These are phyloP conservation scores for Mucor irregularis DNA, from an alignment of 371 early-diverging fungal species.

Conservation along the genomic window DNA sequence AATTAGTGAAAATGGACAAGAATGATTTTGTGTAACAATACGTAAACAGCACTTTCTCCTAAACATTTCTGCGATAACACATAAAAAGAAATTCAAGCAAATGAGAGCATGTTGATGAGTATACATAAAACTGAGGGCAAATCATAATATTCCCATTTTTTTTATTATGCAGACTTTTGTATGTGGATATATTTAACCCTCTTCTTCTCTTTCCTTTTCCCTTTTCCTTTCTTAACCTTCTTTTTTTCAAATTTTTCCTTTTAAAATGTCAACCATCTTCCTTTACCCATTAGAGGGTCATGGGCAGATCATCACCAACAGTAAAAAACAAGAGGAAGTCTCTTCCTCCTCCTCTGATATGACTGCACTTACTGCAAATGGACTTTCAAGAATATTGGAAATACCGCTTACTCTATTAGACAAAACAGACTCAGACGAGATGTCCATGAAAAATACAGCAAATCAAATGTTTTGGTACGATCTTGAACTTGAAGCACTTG, in stretches of 20 bases:
- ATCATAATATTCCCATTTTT: too few relatives aligned
- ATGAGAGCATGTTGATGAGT: too few relatives aligned
- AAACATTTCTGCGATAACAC: too few relatives aligned
- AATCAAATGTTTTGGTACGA: constrained; percentile 9
- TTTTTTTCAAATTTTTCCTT: not conserved
- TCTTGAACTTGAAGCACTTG: not conserved
- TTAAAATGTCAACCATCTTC: constrained; percentile 14
- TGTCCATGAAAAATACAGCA: not conserved
- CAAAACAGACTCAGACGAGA: not conserved
- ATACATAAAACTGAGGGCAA: too few relatives aligned
- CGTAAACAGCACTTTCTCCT: too few relatives aligned
- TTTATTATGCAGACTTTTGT: constrained; percentile 1
- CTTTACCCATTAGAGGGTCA: constrained; percentile 8
- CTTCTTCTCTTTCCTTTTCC: not conserved
- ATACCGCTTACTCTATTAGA: constrained; percentile 16
- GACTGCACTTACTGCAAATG: constrained; percentile 2
- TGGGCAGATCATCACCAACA: not conserved
- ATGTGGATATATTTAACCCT: not conserved
- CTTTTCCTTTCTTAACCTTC: not conserved
- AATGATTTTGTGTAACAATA: too few relatives aligned
- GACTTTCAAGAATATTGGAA: constrained; percentile 15
- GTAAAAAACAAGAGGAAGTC: not conserved
- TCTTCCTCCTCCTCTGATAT: not conserved
- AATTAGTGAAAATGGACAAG: too few relatives aligned
- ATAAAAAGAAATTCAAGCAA: too few relatives aligned